Evolutionary conservation across 352 stramenopile genomes (phyloP), one percentile per base, ranked within the genome.

Genomic region (Phytophthora pini): DNA sequence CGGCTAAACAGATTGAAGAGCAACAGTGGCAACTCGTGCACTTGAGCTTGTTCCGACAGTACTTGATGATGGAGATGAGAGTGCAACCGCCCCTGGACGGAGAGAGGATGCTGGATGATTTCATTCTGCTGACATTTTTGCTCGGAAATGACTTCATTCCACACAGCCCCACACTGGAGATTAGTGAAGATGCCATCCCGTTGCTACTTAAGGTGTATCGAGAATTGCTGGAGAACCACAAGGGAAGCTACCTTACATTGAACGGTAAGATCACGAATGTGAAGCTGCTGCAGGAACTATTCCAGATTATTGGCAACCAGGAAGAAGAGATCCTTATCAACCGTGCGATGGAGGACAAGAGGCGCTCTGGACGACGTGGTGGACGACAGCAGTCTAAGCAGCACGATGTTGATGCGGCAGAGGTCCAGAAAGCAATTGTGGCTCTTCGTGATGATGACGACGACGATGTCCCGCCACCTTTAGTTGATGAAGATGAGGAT

Each of bases 131-230:
- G 53, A 99, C 97, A n/a, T 99, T 99, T 74, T 81, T 99, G 40
- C 90, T 99, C 3, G 98, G 98, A 38, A 99, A 99, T 82, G 98
- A 99, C 70, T 99, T 99, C 59, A 95, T 99, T 56, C 98, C 98
- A 13, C 98, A 99, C 70, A 95, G 98, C 63, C 98, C 97, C 43
- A 98, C 96, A 43, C 79, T 99, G 8, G 97, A 99, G 80, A 99
- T 99, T 76, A 93, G 89, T 34, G 97, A 99, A 76, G 94, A 98
- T 24, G 97, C 97, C 0, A 99, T 99, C 58, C 96, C 98, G 34
- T 72, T 98, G 40, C 72, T 99, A 8, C 72, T 91, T 62, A 73
- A 90, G 64, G 59, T 93, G 5, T 99, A 99, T 73, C 95, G 96
- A 26, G 87, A 98, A 61, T 81, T 97, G 12, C 31, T 89, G 17